phyloP scores from a whole-genome alignment of 2,329 filamentous ascomycete species.

The Xylariaceae sp. region DNA sequence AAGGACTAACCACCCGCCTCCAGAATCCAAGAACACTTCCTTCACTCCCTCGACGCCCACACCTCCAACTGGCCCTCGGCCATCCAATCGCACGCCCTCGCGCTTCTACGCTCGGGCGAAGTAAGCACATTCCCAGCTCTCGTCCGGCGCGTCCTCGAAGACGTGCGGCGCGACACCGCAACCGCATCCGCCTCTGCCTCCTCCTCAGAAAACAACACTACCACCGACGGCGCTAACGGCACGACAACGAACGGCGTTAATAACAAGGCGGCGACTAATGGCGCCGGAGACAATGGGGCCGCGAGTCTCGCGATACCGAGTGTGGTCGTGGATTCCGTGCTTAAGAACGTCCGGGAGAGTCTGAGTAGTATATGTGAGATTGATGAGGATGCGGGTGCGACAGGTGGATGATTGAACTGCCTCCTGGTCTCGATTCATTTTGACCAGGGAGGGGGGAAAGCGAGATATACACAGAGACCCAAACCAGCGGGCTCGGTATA shows the following conservation, averaged over 20 bases:
- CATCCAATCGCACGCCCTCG: constrained; percentile 55
- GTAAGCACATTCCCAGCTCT: constrained; percentile 57
- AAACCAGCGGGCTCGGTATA: too few relatives aligned
- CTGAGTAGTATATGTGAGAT: constrained; percentile 47
- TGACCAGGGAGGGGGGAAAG: too few relatives aligned
- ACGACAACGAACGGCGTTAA: constrained; percentile 11
- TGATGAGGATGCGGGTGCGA: constrained; percentile 26
- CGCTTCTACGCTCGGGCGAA: constrained; percentile 56
- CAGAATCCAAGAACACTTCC: constrained; percentile 60
- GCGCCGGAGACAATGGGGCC: constrained; percentile 26
- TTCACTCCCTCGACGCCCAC: constrained; percentile 57
- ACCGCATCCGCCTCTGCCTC: constrained; percentile 24
- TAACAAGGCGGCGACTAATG: constrained; percentile 25
- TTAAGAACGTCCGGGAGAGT: constrained; percentile 54
- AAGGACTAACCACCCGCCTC: neutral
- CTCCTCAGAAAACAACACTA: constrained; percentile 7
- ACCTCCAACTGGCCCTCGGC: constrained; percentile 57
- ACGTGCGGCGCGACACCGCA: constrained; percentile 51
- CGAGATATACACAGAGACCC: too few relatives aligned
- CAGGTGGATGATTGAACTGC: constrained; percentile 20
- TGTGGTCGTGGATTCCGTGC: constrained; percentile 55
- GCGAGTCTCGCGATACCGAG: constrained; percentile 51
- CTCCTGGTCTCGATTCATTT: too few relatives aligned
- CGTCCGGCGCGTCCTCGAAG: constrained; percentile 55
- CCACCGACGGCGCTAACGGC: constrained; percentile 15